Base-by-base conservation (phyloP, 2,329 filamentous ascomycete genomes). In the Cryphonectria japonica region DNA sequence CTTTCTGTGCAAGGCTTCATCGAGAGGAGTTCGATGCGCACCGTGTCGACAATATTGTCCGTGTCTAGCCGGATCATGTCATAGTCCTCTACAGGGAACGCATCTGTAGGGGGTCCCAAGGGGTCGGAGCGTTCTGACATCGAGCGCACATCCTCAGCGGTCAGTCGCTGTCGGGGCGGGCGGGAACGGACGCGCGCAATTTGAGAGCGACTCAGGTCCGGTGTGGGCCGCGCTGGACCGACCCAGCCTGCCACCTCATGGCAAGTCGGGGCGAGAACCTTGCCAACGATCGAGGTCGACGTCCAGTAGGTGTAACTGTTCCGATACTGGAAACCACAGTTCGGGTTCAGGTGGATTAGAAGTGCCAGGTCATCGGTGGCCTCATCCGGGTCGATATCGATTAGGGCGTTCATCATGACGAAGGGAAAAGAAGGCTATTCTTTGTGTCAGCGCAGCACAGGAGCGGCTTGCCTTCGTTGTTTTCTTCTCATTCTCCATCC, bases 241-340 rank as follows among this genome's bases (percentile, higher is more conserved):
- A 94, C 83, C 92, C 92, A 94, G 34, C 92, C 92, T 60, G 88
- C 91, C 29, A 92, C 85, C 69, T 91, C 87, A 73, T 86, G 88
- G 75, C 92, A 93, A 0, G 91, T 93, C 34, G 91, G 89, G 54
- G 89, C 91, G 9, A 94, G 83, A 2, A 94, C 92, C 77, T 93
- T 94, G 52, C 92, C 92, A 2, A 94, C 89, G 70, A 94, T 92
- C 75, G 87, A 92, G 29, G 86, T 84, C 16, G 89, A 87, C 3
- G 91, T 89, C 92, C 92, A 94, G 83, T 94, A 94, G 1, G 92
- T 94, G 77, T 91, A 91, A 70, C 89, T 90, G 75, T 84, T 86
- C 71, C 90, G 89, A 78, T 94, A 93, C 80, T 94, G 92, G 77
- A 94, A 93, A 22, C 92, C 92, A 73, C 89, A 90, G 74, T 90